phyloP scores from a whole-genome alignment of 2,329 filamentous ascomycete species.

The Botrytis byssoidea region DNA sequence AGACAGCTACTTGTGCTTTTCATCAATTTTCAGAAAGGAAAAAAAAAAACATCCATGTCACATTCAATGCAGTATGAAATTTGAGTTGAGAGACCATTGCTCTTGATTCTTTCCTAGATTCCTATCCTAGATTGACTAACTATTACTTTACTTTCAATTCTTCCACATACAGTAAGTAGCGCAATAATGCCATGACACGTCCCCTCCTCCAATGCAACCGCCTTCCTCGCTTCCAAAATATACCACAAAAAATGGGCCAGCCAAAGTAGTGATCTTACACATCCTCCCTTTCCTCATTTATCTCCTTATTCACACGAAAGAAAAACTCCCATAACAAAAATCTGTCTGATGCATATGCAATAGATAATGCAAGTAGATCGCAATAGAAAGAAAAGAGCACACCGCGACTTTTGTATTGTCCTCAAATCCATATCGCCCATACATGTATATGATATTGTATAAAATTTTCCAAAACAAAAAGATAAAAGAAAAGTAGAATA shows the following conservation, averaged over 20 bases:
- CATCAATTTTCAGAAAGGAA: no score
- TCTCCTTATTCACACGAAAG: neutral
- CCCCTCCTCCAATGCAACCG: neutral
- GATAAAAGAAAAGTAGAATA: neutral
- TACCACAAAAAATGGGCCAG: conserved; percentile 10
- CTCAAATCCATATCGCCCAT: neutral
- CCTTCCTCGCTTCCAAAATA: neutral
- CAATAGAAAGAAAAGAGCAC: neutral
- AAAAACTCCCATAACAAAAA: neutral
- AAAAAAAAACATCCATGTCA: neutral
- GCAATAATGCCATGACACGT: neutral
- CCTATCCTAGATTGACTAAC: neutral
- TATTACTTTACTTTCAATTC: conserved; percentile 1
- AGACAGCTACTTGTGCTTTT: neutral
- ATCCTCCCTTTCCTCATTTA: neutral
- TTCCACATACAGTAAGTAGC: conserved; percentile 5
- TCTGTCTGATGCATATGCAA: conserved; percentile 4
- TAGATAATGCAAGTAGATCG: neutral
- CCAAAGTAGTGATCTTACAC: conserved; percentile 12
- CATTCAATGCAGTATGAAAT: neutral
- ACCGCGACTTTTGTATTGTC: conserved; percentile 7
- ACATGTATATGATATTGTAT: conserved; percentile 12
- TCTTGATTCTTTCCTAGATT: conserved; percentile 2
- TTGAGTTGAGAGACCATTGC: conserved; percentile 2
- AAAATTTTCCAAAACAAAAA: neutral